Base-by-base conservation (phyloP, 352 stramenopile species). In the Pythium folliculosum region DNA sequence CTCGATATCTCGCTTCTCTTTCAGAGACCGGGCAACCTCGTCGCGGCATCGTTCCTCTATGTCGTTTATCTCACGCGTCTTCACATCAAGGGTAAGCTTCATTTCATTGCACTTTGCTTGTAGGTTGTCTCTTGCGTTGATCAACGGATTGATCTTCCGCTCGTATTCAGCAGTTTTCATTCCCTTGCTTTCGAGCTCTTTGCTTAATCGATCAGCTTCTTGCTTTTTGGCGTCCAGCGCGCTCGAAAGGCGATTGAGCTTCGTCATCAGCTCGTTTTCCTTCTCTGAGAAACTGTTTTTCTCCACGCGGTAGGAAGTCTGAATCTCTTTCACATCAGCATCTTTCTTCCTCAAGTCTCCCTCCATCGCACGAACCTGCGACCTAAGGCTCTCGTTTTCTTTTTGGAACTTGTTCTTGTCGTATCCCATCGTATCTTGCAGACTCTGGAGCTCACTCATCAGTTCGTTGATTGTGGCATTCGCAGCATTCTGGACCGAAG, bases 391-490 rank as follows among this genome's bases (percentile, higher is more conserved):
- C 7, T 85, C 77, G 37, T 69, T 67, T 14, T 92, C 84, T 52
- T 91, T 91, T 23, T 77, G 68, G 0, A 70, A 68, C 5, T 79
- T 78, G 49, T 48, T 76, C 22, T 86, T 84, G 22, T 92, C 84
- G 10, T 79, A 76, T 14, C 76, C 70, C 19, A 87, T 67, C 27
- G 79, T 69, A 35, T 92, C 84, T 21, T 91, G 82, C 8, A 75
- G 76, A 25, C 69, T 69, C 60, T 90, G 83, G 10, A 92, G 40
- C 61, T 92, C 84, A 7, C 44, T 60, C 51, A 91, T 77, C 2
- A 92, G 63, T 23, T 92, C 84, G 61, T 92, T 88, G 51, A 92
- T 91, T 9, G 84, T 92, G 0, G 84, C 84, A 68, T 92, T 92
- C 16, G 84, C 84, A 6, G 84, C 84, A 62, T 57, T 88, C 63